These are phyloP conservation scores for Phialophora tarda DNA, from an alignment of 2,329 filamentous ascomycete genomes.

Conservation along the genomic window DNA sequence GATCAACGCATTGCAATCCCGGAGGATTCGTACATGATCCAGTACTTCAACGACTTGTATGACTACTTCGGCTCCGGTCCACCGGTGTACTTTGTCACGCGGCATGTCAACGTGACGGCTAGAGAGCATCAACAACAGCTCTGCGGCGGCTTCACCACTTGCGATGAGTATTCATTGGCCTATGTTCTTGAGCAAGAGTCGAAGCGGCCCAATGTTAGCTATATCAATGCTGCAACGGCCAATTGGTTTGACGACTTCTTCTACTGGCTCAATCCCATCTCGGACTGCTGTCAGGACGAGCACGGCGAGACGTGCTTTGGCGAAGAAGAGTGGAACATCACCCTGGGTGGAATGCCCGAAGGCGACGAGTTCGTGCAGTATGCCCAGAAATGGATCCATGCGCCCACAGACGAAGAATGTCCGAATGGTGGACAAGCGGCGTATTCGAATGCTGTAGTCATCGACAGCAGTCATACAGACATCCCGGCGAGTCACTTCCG, in stretches of 20 bases:
- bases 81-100: constrained; percentile 94
- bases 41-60: constrained; percentile 96
- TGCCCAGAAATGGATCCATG: constrained; percentile 77
- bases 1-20: constrained; percentile 96
- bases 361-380: constrained; percentile 90
- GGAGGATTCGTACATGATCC: constrained; percentile 90
- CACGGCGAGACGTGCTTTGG: constrained; percentile 76
- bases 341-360: constrained; percentile 88
- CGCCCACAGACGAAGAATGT: constrained; percentile 81
- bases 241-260: constrained; percentile 98
- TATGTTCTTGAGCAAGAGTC: constrained; percentile 94
- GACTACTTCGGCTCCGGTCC: constrained; percentile 89
- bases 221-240: constrained; percentile 83
- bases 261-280: constrained; percentile 88
- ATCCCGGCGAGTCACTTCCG: constrained; percentile 90
- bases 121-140: constrained; percentile 79
- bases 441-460: constrained; percentile 81
- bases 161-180: constrained; percentile 79
- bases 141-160: constrained; percentile 89
- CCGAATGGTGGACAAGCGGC: constrained; percentile 86
- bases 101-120: constrained; percentile 77
- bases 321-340: constrained; percentile 84
- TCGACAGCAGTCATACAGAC: constrained; percentile 69
- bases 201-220: constrained; percentile 85
- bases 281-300: constrained; percentile 75